Conservation (phyloP, 169 alveolate genomes). For the Eimeria zaria region DNA sequence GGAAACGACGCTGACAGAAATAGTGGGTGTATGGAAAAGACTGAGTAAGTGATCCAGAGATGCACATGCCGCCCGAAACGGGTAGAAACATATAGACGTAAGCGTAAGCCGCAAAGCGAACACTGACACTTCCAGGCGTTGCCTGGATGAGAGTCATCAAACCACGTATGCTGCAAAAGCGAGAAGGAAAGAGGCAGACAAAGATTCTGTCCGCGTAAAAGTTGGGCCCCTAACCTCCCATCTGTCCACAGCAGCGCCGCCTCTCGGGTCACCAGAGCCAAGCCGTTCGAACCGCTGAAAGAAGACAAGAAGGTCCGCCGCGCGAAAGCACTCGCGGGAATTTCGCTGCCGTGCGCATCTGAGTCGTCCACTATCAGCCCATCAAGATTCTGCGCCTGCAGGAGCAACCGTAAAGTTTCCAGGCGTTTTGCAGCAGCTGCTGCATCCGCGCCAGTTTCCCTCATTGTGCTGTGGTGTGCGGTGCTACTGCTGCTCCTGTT, state of each 20-base stretch:
- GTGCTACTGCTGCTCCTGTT: not conserved
- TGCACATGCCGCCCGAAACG: not conserved
- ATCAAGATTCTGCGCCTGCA: conserved; percentile 84
- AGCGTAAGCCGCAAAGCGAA: not conserved
- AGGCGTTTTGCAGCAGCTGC: conserved; percentile 35
- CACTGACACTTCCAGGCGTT: not conserved
- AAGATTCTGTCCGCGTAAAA: not conserved
- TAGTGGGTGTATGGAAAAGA: not conserved
- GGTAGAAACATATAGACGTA: not conserved
- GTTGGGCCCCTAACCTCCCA: conserved; percentile 73
- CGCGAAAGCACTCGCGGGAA: conserved; percentile 85
- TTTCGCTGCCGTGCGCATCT: conserved; percentile 89
- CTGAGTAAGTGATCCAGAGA: not conserved
- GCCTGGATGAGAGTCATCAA: not conserved
- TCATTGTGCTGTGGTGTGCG: conserved; percentile 42
- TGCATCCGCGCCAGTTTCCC: not conserved
- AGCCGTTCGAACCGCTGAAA: conserved; percentile 89
- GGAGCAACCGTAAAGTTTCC: conserved; percentile 80
- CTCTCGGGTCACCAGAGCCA: conserved; percentile 83
- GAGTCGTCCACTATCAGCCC: conserved; percentile 86
- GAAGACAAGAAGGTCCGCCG: conserved; percentile 85
- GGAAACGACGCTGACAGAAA: not conserved
- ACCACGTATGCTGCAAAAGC: not conserved
- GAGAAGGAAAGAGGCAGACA: not conserved
- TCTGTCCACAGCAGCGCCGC: conserved; percentile 90